Conservation (phyloP, 1,284 basidiomycete genomes). For the Paramarasmius palmivorus region DNA sequence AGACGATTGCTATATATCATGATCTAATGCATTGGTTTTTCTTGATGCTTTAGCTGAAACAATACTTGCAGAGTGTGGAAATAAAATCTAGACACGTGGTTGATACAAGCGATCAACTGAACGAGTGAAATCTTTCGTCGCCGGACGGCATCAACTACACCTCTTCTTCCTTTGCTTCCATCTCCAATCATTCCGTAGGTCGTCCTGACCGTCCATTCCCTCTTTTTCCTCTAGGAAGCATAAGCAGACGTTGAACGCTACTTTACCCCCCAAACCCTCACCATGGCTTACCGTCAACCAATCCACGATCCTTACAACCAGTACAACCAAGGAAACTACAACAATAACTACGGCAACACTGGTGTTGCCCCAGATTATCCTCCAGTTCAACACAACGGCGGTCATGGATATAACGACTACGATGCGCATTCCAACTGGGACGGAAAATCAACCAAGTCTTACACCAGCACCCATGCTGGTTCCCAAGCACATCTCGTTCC, state of each 20-base stretch:
- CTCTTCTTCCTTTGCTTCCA: conserved; percentile 6
- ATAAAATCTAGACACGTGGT: too few relatives aligned
- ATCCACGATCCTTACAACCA: conserved; percentile 51
- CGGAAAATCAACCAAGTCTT: conserved; percentile 55
- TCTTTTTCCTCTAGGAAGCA: conserved; percentile 1
- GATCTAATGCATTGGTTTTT: too few relatives aligned
- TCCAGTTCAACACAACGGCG: conserved; percentile 20
- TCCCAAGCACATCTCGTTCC: conserved; percentile 73
- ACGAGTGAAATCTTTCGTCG: too few relatives aligned
- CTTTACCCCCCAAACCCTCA: conserved; percentile 10
- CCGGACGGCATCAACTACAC: not conserved
- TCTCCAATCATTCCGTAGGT: conserved; percentile 7
- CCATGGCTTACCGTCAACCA: conserved; percentile 59
- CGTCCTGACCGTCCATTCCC: conserved; percentile 12
- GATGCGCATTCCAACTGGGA: conserved; percentile 60
- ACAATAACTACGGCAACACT: conserved; percentile 36
- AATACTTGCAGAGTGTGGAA: too few relatives aligned
- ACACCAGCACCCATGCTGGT: conserved; percentile 54
- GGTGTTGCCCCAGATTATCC: conserved; percentile 38
- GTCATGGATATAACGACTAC: conserved; percentile 33
- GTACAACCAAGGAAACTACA: conserved; percentile 22
- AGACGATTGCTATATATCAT: too few relatives aligned
- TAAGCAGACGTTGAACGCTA: conserved; percentile 9
- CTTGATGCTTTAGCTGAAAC: too few relatives aligned
- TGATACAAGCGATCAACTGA: too few relatives aligned